These are phyloP conservation scores for Alternaria conjuncta DNA, from an alignment of 2,329 filamentous ascomycete genomes.

Conservation along the genomic window DNA sequence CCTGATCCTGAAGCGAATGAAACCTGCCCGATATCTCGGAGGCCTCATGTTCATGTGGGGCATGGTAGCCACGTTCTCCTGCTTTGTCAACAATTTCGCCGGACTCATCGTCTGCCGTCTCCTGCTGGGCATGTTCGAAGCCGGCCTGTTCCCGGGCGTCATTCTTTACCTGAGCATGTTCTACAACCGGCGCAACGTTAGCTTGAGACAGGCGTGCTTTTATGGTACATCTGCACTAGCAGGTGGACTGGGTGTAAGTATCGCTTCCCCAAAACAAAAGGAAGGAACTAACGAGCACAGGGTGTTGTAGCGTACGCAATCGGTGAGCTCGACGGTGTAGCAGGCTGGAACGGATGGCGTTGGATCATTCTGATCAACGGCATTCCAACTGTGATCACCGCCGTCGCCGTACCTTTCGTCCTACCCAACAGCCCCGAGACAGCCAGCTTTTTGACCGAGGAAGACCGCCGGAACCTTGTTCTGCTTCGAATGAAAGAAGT, in stretches of 20 bases:
- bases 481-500: slow-evolving; percentile 48
- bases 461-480: slow-evolving; percentile 30
- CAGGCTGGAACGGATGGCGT: slow-evolving; percentile 32
- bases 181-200: slow-evolving; percentile 51
- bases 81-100: slow-evolving; percentile 36
- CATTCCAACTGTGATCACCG: slow-evolving; percentile 40
- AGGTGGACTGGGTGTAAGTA: slow-evolving; percentile 57
- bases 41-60: slow-evolving; percentile 35
- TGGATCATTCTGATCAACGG: slow-evolving; percentile 45
- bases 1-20: slow-evolving; percentile 38
- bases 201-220: slow-evolving; percentile 60
- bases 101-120: slow-evolving; percentile 35
- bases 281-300: neutral
- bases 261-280: no score
- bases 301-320: slow-evolving; percentile 38
- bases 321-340: slow-evolving; percentile 30
- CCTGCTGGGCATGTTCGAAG: slow-evolving; percentile 39
- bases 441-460: slow-evolving; percentile 41
- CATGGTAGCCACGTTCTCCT: slow-evolving; percentile 27
- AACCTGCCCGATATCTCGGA: slow-evolving; percentile 32
- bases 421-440: slow-evolving; percentile 56
- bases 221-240: slow-evolving; percentile 61
- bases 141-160: slow-evolving; percentile 35
- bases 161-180: slow-evolving; percentile 37
- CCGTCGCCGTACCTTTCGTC: slow-evolving; percentile 56